phyloP scores from a whole-genome alignment of 805 yeast genomes.

The Ogataea trehaloabstinens region DNA sequence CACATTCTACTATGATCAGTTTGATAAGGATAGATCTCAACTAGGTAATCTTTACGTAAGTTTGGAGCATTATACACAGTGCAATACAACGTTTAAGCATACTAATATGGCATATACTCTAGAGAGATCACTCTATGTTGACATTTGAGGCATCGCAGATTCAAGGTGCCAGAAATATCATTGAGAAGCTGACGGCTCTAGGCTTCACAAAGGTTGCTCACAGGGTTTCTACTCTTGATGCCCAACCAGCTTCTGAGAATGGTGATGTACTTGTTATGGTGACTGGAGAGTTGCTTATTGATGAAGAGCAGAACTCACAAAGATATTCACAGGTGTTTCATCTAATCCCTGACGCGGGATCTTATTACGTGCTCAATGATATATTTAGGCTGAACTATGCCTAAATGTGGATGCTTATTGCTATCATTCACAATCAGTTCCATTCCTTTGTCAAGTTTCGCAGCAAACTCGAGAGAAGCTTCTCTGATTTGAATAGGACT shows the following conservation, averaged over 20 bases:
- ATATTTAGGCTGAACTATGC: slow-evolving; percentile 92
- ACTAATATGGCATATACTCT: too few species aligned
- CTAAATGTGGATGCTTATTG: slow-evolving; percentile 32
- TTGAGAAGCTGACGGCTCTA: slow-evolving; percentile 84
- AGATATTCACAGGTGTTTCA: slow-evolving; percentile 98
- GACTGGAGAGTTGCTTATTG: slow-evolving; percentile 90
- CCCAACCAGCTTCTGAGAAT: slow-evolving; percentile 93
- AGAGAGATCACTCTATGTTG: slow-evolving; percentile 95
- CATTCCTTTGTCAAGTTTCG: not conserved
- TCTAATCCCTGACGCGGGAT: slow-evolving; percentile 85
- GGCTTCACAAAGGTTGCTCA: slow-evolving; percentile 94
- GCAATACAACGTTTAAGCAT: too few species aligned
- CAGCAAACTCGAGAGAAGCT: not conserved
- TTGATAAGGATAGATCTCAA: slow-evolving; percentile 88
- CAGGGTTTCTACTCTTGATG: slow-evolving; percentile 91
- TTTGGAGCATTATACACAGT: slow-evolving; percentile 8
- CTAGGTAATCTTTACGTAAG: slow-evolving; percentile 83
- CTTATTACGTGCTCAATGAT: slow-evolving; percentile 94
- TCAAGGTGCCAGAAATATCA: slow-evolving; percentile 91
- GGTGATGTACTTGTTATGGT: slow-evolving; percentile 96
- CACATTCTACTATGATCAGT: slow-evolving; percentile 91
- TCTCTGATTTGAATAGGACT: too few species aligned
- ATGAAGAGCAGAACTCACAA: slow-evolving; percentile 93
- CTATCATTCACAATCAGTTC: not conserved
- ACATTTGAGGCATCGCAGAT: slow-evolving; percentile 93